phyloP scores from a whole-genome alignment of 495 filamentous ascomycete genomes.

The Penicillium atrosanguineum region DNA sequence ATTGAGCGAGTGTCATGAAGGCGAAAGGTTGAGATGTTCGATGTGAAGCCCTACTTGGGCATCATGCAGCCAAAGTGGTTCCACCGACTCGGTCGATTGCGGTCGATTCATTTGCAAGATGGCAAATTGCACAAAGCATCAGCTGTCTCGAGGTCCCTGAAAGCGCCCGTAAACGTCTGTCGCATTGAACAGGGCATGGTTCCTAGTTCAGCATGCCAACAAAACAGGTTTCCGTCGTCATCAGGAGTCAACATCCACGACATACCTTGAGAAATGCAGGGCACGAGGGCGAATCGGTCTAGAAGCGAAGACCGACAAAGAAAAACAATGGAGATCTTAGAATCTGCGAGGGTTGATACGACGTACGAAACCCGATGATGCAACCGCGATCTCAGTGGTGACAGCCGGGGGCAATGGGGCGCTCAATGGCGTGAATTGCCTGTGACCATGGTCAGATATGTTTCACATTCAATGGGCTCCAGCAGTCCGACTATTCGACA shows the following conservation, averaged over 20 bases:
- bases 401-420: not conserved
- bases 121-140: too few species aligned
- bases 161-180: not conserved
- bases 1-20: not conserved
- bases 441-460: not conserved
- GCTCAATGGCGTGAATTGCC: not conserved
- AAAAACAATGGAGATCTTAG: not conserved
- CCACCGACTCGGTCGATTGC: not conserved
- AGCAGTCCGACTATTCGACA: not conserved
- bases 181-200: not conserved
- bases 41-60: not conserved
- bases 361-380: not conserved
- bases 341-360: not conserved
- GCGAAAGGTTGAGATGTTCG: not conserved
- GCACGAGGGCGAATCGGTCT: not conserved
- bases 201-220: not conserved
- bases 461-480: not conserved
- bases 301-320: not conserved
- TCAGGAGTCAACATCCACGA: not conserved
- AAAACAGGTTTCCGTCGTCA: not conserved
- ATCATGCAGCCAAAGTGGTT: not conserved
- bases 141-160: not conserved
- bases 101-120: not conserved
- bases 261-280: not conserved
- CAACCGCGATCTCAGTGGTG: not conserved